phyloP scores from a whole-genome alignment of 2,329 filamentous ascomycete genomes.

The Aureobasidium sp. region DNA sequence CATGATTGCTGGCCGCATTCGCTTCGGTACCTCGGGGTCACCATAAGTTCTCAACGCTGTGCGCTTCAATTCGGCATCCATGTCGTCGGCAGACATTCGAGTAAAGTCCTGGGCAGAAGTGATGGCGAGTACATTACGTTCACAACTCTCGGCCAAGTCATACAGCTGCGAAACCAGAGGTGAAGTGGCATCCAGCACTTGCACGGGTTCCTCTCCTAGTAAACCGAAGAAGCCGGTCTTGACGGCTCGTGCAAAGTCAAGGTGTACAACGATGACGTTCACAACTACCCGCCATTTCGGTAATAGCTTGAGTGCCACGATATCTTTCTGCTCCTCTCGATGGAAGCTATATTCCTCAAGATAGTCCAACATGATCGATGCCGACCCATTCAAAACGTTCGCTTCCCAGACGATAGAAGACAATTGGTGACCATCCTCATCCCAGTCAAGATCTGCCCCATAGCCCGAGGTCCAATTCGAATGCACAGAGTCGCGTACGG shows the following conservation, averaged over 20 bases:
- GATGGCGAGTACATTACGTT: background rate
- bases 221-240: conserved; percentile 12
- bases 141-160: background rate
- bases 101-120: background rate
- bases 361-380: too few species aligned
- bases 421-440: background rate
- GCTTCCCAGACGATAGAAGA: background rate
- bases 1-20: conserved; percentile 10
- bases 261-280: conserved; percentile 10
- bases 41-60: background rate
- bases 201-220: conserved; percentile 10
- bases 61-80: background rate
- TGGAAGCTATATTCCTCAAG: too few species aligned
- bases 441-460: background rate
- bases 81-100: background rate
- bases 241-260: background rate
- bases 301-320: background rate
- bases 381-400: background rate
- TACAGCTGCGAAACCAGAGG: background rate
- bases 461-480: background rate
- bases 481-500: background rate
- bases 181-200: conserved; percentile 10
- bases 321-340: too few species aligned
- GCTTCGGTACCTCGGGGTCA: background rate
- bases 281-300: conserved; percentile 12